These are phyloP conservation scores for Pyricularia sp. DNA, from an alignment of 2,329 filamentous ascomycete species.

Conservation along the genomic window DNA sequence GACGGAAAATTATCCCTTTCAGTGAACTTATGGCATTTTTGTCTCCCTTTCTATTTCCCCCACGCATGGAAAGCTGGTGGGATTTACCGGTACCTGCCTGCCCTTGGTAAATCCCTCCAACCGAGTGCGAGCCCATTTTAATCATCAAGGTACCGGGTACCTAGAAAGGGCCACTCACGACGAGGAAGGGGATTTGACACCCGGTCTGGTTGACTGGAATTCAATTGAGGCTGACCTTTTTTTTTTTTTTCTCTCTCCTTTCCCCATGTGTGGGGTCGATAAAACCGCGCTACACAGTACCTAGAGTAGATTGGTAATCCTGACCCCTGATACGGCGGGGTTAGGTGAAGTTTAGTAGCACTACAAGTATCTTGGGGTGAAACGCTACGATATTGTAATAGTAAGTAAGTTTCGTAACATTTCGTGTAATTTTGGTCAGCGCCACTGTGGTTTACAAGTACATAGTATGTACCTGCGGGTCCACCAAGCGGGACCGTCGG, in stretches of 20 bases:
- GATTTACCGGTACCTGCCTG: not conserved
- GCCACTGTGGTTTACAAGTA: not conserved
- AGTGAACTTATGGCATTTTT: not conserved
- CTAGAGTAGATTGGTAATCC: not conserved
- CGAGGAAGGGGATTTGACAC: no score
- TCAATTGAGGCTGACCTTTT: not conserved
- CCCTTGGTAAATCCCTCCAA: not conserved
- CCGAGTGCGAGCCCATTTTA: not conserved
- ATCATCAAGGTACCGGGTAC: not conserved
- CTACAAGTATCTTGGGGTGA: not conserved
- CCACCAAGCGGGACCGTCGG: not conserved
- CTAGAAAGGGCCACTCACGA: not conserved
- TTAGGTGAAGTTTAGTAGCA: not conserved
- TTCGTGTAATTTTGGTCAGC: not conserved
- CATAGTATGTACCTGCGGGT: not conserved
- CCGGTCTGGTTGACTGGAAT: not conserved
- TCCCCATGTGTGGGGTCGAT: not conserved
- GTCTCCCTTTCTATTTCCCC: not conserved
- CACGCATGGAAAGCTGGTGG: not conserved
- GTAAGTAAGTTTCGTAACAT: not conserved
- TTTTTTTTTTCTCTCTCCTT: not conserved
- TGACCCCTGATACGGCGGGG: no score
- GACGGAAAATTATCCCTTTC: not conserved
- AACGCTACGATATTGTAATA: not conserved
- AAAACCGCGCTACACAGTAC: not conserved